Evolutionary conservation across 1,284 basidiomycete genomes (phyloP), one percentile per base, ranked within the genome.

Genomic region (Trametes polyzona): DNA sequence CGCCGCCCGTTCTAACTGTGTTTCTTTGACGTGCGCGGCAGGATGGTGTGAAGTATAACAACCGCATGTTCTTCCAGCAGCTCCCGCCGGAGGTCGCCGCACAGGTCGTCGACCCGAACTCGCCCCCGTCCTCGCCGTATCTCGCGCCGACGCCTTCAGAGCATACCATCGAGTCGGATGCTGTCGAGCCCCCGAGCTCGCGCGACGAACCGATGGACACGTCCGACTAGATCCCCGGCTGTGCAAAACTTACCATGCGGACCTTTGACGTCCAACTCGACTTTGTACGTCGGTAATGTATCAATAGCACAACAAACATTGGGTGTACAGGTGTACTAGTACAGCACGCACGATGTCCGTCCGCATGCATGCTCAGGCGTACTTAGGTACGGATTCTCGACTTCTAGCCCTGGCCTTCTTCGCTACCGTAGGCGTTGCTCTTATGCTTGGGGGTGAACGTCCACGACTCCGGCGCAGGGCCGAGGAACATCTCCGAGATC

Each of bases 401-500:
- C n/a, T 19, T 24, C 61, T 52, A 74, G 9, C 73, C 73, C 58
- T 83, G 79, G 44, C 75, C 81, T 67, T 88, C 85, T 56, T 86
- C 84, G 19, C 66, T 70, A 1, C 79, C 83, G 63, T 82, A 79
- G 0, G 85, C 76, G 64, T 87, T 90, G 57, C 85, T 87, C 71
- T 87, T 90, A 71, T 91, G 88, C 68, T 92, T 92, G 2, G 88
- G 90, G 6, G 78, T 78, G 72, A 93, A 93, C 5, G 76, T 72
- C 79, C 86, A 90, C 32, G 77, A 76, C 24, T 87, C 84, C 0
- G 87, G 88, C 1, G 81, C 78, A 42, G 83, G 85, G 1, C 92
- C 92, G 12, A 90, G 79, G 83, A 93, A 98, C 92, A 98, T 96
- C 73, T 97, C 94, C 0, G 91, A 92, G 30, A 99, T 88, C 74